Conservation (phyloP, 2,329 filamentous ascomycete genomes). For the Basipetospora chlamydospora region DNA sequence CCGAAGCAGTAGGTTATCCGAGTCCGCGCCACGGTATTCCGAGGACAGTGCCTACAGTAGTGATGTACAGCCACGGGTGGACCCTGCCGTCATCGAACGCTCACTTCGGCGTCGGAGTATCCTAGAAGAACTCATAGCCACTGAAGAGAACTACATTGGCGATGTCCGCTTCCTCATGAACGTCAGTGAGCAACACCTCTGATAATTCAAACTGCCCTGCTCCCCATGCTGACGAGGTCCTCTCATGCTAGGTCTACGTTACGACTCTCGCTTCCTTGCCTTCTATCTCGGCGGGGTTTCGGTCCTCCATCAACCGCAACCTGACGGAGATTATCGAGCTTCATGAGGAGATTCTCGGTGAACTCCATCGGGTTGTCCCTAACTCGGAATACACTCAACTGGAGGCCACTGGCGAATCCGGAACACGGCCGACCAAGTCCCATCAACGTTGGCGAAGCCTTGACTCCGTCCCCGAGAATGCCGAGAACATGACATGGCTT, state of each 20-base stretch:
- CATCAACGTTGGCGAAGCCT: constrained; percentile 35
- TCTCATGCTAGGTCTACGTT: constrained; percentile 47
- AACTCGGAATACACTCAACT: constrained; percentile 46
- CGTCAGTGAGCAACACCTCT: constrained; percentile 42
- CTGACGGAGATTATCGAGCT: constrained; percentile 66
- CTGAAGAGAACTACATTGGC: constrained; percentile 78
- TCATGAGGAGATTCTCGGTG: constrained; percentile 66
- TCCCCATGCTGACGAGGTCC: no score
- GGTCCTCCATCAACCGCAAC: constrained; percentile 64
- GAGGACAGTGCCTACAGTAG: constrained; percentile 40
- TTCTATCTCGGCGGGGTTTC: constrained; percentile 45
- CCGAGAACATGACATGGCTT: constrained; percentile 23
- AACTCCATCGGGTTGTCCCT: constrained; percentile 58
- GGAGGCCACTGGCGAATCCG: constrained; percentile 12
- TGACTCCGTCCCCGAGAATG: constrained; percentile 28
- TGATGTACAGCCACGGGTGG: constrained; percentile 24
- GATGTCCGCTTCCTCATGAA: constrained; percentile 79
- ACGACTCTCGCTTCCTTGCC: constrained; percentile 61
- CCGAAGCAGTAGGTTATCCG: constrained; percentile 47
- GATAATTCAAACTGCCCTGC: no score
- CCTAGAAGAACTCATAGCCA: constrained; percentile 71
- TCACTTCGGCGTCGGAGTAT: constrained; percentile 64
- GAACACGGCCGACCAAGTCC: constrained; percentile 7
- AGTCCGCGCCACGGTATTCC: constrained; percentile 43
- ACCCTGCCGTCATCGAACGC: constrained; percentile 56